These are phyloP conservation scores for Saitozyma podzolica DNA, from an alignment of 768 basidiomycete genomes.

Conservation along the genomic window DNA sequence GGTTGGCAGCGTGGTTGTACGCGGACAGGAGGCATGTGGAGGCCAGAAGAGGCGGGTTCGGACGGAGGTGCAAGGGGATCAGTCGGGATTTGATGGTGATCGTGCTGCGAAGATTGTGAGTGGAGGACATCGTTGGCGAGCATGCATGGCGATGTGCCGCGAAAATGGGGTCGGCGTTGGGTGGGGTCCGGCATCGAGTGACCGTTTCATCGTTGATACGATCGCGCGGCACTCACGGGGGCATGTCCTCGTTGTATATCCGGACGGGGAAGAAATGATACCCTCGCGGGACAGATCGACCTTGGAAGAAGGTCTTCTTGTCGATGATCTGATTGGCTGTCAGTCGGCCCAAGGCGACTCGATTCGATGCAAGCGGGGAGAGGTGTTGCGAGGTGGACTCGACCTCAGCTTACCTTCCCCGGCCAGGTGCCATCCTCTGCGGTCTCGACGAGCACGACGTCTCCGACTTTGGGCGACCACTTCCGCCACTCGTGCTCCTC, in stretches of 20 bases:
- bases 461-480: constrained; percentile 39
- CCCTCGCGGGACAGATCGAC: constrained; percentile 35
- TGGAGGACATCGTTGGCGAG: background rate
- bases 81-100: constrained; percentile 44
- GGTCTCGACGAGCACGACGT: constrained; percentile 39
- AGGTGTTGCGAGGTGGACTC: background rate
- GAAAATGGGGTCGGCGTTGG: too few relatives aligned
- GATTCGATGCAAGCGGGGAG: background rate
- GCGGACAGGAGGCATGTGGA: constrained; percentile 27
- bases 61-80: constrained; percentile 34
- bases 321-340: constrained; percentile 34
- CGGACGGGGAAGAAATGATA: constrained; percentile 45
- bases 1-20: constrained; percentile 36
- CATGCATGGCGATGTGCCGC: too few relatives aligned
- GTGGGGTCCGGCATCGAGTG: too few relatives aligned
- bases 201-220: too few relatives aligned
- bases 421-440: constrained; percentile 36
- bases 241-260: constrained; percentile 29
- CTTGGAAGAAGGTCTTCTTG: constrained; percentile 41
- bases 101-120: constrained; percentile 16
- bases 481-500: constrained; percentile 38
- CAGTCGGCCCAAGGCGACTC: background rate
- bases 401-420: constrained; percentile 32
- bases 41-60: constrained; percentile 36
- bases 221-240: constrained; percentile 25